Base-by-base conservation (phyloP, 192 early-diverging fungal genomes). In the Podila horticola region DNA sequence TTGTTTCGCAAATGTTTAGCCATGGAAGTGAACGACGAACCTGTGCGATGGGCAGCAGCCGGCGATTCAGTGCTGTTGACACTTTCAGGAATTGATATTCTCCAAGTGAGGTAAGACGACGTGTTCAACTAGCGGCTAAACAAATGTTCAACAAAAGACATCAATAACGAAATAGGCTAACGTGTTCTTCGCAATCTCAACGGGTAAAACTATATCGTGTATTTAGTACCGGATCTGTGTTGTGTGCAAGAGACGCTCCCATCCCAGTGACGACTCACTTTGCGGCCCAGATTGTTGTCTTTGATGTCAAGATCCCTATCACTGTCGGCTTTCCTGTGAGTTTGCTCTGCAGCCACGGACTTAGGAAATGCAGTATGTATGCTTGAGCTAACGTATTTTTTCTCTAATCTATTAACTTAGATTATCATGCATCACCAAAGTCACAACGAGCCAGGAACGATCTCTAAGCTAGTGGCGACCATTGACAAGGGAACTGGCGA, bases 241-340 rank as follows among this genome's bases (percentile, higher is more conserved):
- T 97, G 10, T 99, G 97, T 67, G 79, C 87, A 28, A 88, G 90
- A 15, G 77, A 72, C 19, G 45, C 72, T 7, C 94, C 95, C 17
- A 88, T 99, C 5, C 93, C 93, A 26, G 88, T 96, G 3, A 91
- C 93, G n/a, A 87, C 85, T 24, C 79, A 89, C 33, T 94, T 99
- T 65, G 84, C 87, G 10, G 95, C 94, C 9, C 93, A 95, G 75
- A 93, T 99, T 50, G 93, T 98, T 20, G 94, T 96, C 33, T 98
- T 99, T 90, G 97, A 99, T 65, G 88, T 95, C 24, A 88, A 88
- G 38, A 91, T 95, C 33, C 98, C 98, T 4, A 91, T 99, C 22
- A 99, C 97, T 24, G 91, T 93, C 24, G 98, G 98, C 49, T 95
- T 93, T 60, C 92, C 94, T 7, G 90, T 94, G 84, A 85, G 87